A percentile compares a stretch with the other conserved stretches of the same genome.
Conservation (phyloP, 2,329 filamentous ascomycete species). For the Coniochaeta sp. region DNA sequence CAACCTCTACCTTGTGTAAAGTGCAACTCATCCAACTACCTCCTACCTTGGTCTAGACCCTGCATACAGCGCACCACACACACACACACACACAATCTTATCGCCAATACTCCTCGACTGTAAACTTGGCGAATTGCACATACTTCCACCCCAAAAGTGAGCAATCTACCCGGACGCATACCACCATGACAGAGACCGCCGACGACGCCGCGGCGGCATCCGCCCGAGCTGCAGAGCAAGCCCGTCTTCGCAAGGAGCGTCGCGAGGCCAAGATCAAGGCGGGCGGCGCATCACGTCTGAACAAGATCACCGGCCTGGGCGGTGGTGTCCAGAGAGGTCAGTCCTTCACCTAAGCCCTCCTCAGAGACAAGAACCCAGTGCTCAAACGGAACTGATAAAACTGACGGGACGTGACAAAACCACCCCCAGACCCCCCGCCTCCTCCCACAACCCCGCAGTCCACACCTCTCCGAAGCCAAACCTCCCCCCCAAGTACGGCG, state of each 20-base stretch:
- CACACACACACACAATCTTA: not conserved
- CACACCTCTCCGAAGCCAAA: constrained; percentile 12
- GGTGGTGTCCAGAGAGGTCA: constrained; percentile 44
- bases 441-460: constrained; percentile 21
- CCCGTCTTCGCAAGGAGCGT: constrained; percentile 69
- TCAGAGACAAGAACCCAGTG: no score
- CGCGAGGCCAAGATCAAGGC: constrained; percentile 72
- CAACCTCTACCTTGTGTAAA: no score
- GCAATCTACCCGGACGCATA: not conserved
- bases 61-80: no score
- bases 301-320: constrained; percentile 67
- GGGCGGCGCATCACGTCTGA: constrained; percentile 61
- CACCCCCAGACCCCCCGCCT: constrained; percentile 7
- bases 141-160: not conserved
- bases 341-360: constrained; percentile 4
- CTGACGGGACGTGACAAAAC: no score
- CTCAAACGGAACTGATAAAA: no score
- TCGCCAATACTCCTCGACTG: not conserved
- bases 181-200: constrained; percentile 32
- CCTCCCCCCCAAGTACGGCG: constrained; percentile 21
- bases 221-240: constrained; percentile 53
- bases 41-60: no score
- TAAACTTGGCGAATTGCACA: no score
- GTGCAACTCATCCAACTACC: no score
- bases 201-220: constrained; percentile 36